Evolutionary conservation across 2,329 filamentous ascomycete genomes (phyloP).

Genomic region (Verticillium tricorpus): DNA sequence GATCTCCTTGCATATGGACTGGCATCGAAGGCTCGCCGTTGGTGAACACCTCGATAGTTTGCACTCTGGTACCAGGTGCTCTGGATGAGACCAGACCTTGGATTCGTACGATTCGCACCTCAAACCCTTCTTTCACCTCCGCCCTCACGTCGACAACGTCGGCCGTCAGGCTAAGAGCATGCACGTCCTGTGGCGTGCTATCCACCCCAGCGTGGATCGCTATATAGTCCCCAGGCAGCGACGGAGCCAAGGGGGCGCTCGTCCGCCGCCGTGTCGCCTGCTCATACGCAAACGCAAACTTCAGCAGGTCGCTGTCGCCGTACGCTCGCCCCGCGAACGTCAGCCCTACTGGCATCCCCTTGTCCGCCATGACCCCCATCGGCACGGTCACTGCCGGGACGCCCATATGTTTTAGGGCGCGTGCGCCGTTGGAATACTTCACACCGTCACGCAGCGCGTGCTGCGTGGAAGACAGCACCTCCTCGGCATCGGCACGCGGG

Average conservation of each 20-base stretch:
- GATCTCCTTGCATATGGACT: background rate
- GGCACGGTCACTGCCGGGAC: conserved; percentile 49
- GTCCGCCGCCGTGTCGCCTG: background rate
- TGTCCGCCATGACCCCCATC: conserved; percentile 44
- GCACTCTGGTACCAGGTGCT: background rate
- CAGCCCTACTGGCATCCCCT: conserved; percentile 46
- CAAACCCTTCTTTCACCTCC: background rate
- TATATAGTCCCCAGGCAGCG: background rate
- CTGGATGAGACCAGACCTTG: background rate
- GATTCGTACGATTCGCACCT: background rate
- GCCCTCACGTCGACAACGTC: background rate
- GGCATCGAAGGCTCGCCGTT: background rate
- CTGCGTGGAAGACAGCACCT: conserved; percentile 3
- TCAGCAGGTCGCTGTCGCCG: conserved; percentile 29
- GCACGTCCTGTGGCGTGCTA: background rate
- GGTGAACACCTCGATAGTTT: background rate
- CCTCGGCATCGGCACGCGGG: conserved; percentile 3
- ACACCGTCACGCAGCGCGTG: conserved; percentile 38
- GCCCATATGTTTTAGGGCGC: conserved; percentile 47
- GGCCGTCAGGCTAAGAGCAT: background rate
- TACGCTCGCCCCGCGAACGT: conserved; percentile 47
- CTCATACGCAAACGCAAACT: conserved; percentile 11
- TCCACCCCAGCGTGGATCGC: background rate
- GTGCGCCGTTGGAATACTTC: conserved; percentile 49
- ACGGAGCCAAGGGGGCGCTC: background rate